phyloP scores from a whole-genome alignment of 2,329 filamentous ascomycete genomes.

The Colletotrichum sp. region DNA sequence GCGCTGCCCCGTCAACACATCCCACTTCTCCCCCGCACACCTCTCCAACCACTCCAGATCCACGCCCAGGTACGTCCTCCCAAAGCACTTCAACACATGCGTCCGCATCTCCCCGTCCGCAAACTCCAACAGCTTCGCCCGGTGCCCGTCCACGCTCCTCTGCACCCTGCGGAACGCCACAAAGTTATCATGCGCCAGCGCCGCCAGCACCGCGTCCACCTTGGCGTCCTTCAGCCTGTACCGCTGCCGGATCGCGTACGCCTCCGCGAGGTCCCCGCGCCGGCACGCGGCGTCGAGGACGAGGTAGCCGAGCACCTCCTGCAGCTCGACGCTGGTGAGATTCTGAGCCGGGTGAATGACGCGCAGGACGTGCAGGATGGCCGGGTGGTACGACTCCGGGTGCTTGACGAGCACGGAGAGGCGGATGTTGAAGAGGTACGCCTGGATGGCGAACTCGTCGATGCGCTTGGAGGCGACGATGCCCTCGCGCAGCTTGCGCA shows the following conservation, averaged over 20 bases:
- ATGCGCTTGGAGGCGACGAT: constrained; percentile 78
- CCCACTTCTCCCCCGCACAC: constrained; percentile 73
- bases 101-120: constrained; percentile 75
- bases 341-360: constrained; percentile 71
- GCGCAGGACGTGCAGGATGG: constrained; percentile 79
- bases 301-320: constrained; percentile 81
- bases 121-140: constrained; percentile 80
- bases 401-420: constrained; percentile 81
- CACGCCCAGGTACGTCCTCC: constrained; percentile 78
- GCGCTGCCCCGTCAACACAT: constrained; percentile 68
- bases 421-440: constrained; percentile 90
- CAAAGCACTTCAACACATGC: constrained; percentile 86
- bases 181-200: constrained; percentile 84
- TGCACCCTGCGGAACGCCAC: constrained; percentile 76
- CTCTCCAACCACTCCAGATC: constrained; percentile 73
- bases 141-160: constrained; percentile 78
- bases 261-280: constrained; percentile 74
- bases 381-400: constrained; percentile 88
- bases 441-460: constrained; percentile 84
- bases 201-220: constrained; percentile 70
- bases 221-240: constrained; percentile 70
- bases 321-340: constrained; percentile 73
- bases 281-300: constrained; percentile 91
- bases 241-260: constrained; percentile 67
- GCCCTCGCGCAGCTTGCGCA: constrained; percentile 91